Evolutionary conservation across 495 filamentous ascomycete genomes (phyloP), one percentile per base, ranked within the genome.

Genomic region (Corynascus novoguineensis): DNA sequence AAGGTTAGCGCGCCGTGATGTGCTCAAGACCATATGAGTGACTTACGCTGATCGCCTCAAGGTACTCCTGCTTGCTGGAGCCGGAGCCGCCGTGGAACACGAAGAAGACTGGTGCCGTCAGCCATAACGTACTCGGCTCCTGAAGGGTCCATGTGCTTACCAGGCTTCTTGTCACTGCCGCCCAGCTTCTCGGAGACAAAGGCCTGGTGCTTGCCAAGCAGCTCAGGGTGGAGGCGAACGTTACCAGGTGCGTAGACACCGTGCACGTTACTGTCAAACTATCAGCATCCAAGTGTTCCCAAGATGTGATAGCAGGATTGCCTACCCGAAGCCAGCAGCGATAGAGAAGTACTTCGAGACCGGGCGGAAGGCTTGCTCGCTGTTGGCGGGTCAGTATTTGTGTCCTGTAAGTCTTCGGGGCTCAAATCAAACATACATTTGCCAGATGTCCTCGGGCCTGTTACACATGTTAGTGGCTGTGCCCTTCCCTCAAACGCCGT

Each of bases 191-290:
- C 83, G 73, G 87, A 83, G 67, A 96, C 90, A 72, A 87, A 89
- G 60, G 79, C 80, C 78, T 99, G 93, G 82, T 99, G 95, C 83
- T 95, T 93, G 68, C 79, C 79, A 58, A 99, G 85, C 31, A 97
- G 83, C 76, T 95, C 90, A 48, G 93, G 93, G 75, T 95, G 90
- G 38, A 97, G 86, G 71, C 86, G 86, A 71, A 97, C 93, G 73
- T 98, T 98, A 60, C 95, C 93, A 54, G 95, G 95, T 78, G 95
- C 92, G 83, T 99, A 97, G 59, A 99, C 93, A 73, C 93, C 93
- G 81, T 99, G 95, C 29, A 97, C 92, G 72, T 99, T 99, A 67
- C 92, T 93, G 37, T 24, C 10, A 40, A 56, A 10, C 14, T 21
- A 19, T 62, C 22, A 51, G 34, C 19, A 28, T 17, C n/a, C 17